Evolutionary conservation across 208 protist species (phyloP), one percentile per base, ranked within the genome.

Genomic region (Trypanosoma melophagium): DNA sequence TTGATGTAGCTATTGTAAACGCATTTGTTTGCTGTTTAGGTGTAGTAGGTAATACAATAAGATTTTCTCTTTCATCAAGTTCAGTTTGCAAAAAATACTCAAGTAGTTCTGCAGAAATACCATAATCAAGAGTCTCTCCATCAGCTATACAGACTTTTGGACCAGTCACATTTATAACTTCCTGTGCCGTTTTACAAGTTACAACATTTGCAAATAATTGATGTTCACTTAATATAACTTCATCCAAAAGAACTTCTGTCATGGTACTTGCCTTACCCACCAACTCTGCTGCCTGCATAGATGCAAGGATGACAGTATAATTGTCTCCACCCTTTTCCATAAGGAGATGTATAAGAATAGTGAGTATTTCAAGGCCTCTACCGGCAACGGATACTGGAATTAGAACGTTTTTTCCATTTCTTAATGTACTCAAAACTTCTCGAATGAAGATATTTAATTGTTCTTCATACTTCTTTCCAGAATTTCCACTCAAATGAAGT

Each of bases 101-200:
- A 12, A 94, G 73, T 25, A 96, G 69, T 28, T 93, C 86, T 17
- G 84, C 88, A 0, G 91, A 71, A 2, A 92, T 60, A 13, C 88
- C 88, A 53, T 86, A 94, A 65, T 93, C 82, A 41, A 94, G 70
- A 1, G 76, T 79, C 19, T 76, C 82, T 41, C 91, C 91, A 65
- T 96, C 87, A 7, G 88, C 88, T 9, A 96, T 62, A 49, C 77
- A 86, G 16, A 96, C 74, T 55, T 93, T 93, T 35, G 91, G 87
- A 10, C 86, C 76, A 7, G 60, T 41, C 16, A 93, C 76, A 28
- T 54, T 53, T 14, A 80, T 45, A 4, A 89, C 88, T 45, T 96
- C 87, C 44, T 89, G 72, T 24, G 85, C 81, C 9, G 76, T 92
- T 52, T 81, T 84, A 62, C 91, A 96, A 40, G 84, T 76, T 12